Evolutionary conservation across 805 yeast species (phyloP).

Genomic region (Teunomyces panamensis): DNA sequence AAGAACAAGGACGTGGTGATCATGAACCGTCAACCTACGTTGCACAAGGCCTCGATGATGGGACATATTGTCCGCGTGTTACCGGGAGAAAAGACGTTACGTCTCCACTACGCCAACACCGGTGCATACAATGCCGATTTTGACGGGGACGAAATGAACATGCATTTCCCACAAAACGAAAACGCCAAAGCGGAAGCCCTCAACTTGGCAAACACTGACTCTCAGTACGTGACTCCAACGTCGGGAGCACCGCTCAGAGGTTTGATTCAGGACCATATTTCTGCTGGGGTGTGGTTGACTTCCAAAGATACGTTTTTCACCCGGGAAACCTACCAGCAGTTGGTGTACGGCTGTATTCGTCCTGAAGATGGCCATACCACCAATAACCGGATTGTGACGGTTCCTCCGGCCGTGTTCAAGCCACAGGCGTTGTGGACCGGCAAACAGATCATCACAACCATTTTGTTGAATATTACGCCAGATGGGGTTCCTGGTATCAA

Average conservation of each 20-base stretch:
- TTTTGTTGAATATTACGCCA: constrained; percentile 84
- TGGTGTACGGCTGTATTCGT: constrained; percentile 87
- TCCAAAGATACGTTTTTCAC: constrained; percentile 89
- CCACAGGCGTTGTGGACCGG: constrained; percentile 97
- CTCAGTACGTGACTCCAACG: constrained; percentile 96
- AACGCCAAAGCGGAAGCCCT: constrained; percentile 96
- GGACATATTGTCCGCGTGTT: constrained; percentile 96
- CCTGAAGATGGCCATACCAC: constrained; percentile 97
- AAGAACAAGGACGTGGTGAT: constrained; percentile 92
- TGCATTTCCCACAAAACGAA: constrained; percentile 99
- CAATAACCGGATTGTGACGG: constrained; percentile 62
- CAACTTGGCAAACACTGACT: constrained; percentile 92
- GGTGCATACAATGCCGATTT: constrained; percentile 99
- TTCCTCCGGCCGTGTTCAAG: constrained; percentile 86
- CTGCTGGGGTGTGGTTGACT: constrained; percentile 98
- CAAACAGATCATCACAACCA: constrained; percentile 93
- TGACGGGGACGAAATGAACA: constrained; percentile 99
- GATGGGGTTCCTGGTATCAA: constrained; percentile 87
- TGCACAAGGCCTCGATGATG: constrained; percentile 99
- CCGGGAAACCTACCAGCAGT: constrained; percentile 89
- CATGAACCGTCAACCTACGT: constrained; percentile 98
- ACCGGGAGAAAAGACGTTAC: constrained; percentile 94
- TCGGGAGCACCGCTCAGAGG: constrained; percentile 99
- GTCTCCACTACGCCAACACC: constrained; percentile 97
- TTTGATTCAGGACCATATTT: constrained; percentile 96